Conservation (phyloP, 345 rosid species). For the Salix udensis region DNA sequence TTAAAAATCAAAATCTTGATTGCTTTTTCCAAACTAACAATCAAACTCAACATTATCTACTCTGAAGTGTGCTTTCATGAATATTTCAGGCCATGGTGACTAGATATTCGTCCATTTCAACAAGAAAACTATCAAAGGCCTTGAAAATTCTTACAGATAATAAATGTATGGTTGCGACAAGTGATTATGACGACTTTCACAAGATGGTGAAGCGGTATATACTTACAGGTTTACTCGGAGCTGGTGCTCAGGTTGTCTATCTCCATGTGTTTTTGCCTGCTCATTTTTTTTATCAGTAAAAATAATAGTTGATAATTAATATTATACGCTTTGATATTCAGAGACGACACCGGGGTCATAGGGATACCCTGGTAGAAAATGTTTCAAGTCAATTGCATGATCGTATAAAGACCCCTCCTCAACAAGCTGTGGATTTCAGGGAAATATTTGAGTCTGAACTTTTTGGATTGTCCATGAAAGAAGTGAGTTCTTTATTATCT, state of each 20-base stretch:
- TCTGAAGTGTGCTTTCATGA: neutral
- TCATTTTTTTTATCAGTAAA: neutral
- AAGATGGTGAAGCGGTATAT: constrained; percentile 54
- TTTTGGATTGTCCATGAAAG: constrained; percentile 60
- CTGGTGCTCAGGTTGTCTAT: constrained; percentile 67
- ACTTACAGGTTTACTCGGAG: constrained; percentile 52
- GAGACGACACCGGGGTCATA: constrained; percentile 55
- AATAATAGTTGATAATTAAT: neutral
- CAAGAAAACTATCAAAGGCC: constrained; percentile 71
- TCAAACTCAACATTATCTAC: no score
- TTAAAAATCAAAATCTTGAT: no score
- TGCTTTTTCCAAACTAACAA: no score
- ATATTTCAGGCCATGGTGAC: constrained; percentile 77
- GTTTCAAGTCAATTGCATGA: constrained; percentile 37
- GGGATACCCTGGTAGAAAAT: constrained; percentile 59
- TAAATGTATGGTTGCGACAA: constrained; percentile 80
- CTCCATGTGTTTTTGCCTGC: neutral
- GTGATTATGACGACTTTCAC: constrained; percentile 82
- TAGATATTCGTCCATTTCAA: constrained; percentile 67
- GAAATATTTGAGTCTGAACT: constrained; percentile 69
- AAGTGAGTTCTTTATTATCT: constrained; percentile 41
- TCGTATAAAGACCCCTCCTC: constrained; percentile 32
- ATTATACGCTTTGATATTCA: constrained; percentile 18
- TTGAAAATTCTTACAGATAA: constrained; percentile 57
- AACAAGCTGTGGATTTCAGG: constrained; percentile 61